Evolutionary conservation across 306 rosid species (phyloP), one percentile per base, ranked within the genome.

Genomic region (Cucurbita pepo): DNA sequence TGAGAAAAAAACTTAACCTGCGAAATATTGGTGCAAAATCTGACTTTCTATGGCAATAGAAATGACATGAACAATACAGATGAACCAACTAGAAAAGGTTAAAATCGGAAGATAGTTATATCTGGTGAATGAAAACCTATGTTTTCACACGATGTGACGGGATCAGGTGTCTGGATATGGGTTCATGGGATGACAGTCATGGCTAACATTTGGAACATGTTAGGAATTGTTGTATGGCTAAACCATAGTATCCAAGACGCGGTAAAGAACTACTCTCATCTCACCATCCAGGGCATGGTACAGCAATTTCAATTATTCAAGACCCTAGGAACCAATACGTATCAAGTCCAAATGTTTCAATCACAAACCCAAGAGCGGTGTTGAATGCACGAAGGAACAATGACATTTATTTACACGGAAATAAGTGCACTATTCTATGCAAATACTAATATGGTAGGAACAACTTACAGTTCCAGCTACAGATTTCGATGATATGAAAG

Each of bases 391-490:
- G 6, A 16, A 37, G 67, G 19, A 61, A 37, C 47, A 61, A 61
- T 37, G 47, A 37, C 14, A 60, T 60, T 37, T 37, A 1, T 3
- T 37, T 37, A 7, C 45, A 38, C 9, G 48, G 13, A 61, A 14
- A 61, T 37, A 37, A 62, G 50, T n/a, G 10, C 8, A 38, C 16
- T 40, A 40, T n/a, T n/a, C 69, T 38, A 55, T 54, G 8, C 10
- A 52, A 6, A 38, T 19, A 14, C 41, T 34, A 74, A 59, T 12
- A 16, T 51, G 43, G 40, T 37, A 37, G 51, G 51, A 61, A 57
- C 84, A 73, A 78, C 88, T 79, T 85, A 94, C 99, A 72, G 99
- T 94, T 85, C 99, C 99, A 7, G 97, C 97, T 61, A 94, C 97
- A 48, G 97, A 89, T 80, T 94, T 94, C 7, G 99, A 94, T 47